Conservation (phyloP, 257 asterid species). For the Plectranthus barbatus region DNA sequence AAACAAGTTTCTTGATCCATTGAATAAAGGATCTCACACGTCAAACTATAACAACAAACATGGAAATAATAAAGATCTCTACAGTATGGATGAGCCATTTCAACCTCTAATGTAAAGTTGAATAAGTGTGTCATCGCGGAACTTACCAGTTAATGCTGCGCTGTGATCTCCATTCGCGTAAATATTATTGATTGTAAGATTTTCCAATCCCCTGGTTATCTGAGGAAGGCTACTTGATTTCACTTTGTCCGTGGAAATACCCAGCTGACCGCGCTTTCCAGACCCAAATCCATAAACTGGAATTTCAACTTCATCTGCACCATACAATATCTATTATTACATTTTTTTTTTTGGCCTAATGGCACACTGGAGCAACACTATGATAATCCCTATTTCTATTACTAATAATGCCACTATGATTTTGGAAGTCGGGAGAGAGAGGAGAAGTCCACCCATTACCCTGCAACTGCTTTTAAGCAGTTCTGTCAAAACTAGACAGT, state of each 20-base stretch:
- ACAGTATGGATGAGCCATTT: neutral
- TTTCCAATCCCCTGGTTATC: conserved; percentile 42
- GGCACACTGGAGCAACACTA: neutral
- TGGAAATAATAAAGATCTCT: neutral
- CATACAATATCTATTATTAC: neutral
- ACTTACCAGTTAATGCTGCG: conserved; percentile 71
- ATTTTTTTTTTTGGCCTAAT: neutral
- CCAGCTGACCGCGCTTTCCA: conserved; percentile 90
- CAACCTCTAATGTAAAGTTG: neutral
- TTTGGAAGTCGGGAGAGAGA: neutral
- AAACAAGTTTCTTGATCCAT: neutral
- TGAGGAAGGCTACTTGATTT: conserved; percentile 55
- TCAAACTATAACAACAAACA: neutral
- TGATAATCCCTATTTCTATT: neutral
- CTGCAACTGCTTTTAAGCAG: neutral
- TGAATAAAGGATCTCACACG: neutral
- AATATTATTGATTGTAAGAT: conserved; percentile 28
- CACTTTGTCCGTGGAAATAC: conserved; percentile 51
- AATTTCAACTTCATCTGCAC: conserved; percentile 34
- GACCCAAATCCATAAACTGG: conserved; percentile 75
- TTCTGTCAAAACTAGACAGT: neutral
- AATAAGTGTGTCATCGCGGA: neutral
- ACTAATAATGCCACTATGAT: neutral
- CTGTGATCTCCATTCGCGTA: conserved; percentile 95
- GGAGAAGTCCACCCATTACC: neutral